phyloP scores from a whole-genome alignment of 768 basidiomycete genomes.

The Coprinopsis cinerea region DNA sequence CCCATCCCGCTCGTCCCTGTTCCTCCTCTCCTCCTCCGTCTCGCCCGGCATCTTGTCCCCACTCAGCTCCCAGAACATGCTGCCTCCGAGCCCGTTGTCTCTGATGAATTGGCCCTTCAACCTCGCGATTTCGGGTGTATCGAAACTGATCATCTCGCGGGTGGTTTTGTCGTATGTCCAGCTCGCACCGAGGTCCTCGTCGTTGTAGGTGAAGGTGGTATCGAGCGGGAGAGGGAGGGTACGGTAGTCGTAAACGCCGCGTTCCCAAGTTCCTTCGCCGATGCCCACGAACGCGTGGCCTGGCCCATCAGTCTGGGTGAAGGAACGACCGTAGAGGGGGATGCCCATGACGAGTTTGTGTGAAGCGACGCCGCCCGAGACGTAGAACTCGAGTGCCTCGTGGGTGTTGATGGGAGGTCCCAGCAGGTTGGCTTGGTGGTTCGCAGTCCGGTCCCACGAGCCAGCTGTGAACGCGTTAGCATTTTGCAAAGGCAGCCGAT shows the following conservation, averaged over 20 bases:
- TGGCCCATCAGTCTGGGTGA: slow-evolving; percentile 79
- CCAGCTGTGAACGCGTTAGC: slow-evolving; percentile 43
- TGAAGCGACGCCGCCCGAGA: slow-evolving; percentile 59
- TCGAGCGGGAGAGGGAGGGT: slow-evolving; percentile 62
- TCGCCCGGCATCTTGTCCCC: slow-evolving; percentile 73
- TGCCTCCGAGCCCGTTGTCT: slow-evolving; percentile 73
- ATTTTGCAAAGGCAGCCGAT: neutral
- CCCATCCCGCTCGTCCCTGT: slow-evolving; percentile 64
- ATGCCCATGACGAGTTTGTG: slow-evolving; percentile 86
- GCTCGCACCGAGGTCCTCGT: slow-evolving; percentile 65
- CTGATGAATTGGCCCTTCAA: slow-evolving; percentile 81
- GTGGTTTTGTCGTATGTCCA: slow-evolving; percentile 76
- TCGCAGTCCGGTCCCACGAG: slow-evolving; percentile 65
- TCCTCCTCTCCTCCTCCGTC: slow-evolving; percentile 68
- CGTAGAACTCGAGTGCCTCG: slow-evolving; percentile 67
- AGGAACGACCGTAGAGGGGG: slow-evolving; percentile 91
- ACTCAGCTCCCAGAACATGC: slow-evolving; percentile 93
- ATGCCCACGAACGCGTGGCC: slow-evolving; percentile 74
- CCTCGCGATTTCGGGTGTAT: slow-evolving; percentile 58
- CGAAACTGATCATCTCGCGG: slow-evolving; percentile 81
- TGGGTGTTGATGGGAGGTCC: slow-evolving; percentile 60
- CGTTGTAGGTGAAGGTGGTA: slow-evolving; percentile 57
- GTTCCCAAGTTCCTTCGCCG: slow-evolving; percentile 89
- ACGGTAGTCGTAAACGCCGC: slow-evolving; percentile 90
- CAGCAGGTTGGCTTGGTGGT: slow-evolving; percentile 85